Evolutionary conservation across 495 filamentous ascomycete species (phyloP).

Genomic region (Evansstolkia leycettana): DNA sequence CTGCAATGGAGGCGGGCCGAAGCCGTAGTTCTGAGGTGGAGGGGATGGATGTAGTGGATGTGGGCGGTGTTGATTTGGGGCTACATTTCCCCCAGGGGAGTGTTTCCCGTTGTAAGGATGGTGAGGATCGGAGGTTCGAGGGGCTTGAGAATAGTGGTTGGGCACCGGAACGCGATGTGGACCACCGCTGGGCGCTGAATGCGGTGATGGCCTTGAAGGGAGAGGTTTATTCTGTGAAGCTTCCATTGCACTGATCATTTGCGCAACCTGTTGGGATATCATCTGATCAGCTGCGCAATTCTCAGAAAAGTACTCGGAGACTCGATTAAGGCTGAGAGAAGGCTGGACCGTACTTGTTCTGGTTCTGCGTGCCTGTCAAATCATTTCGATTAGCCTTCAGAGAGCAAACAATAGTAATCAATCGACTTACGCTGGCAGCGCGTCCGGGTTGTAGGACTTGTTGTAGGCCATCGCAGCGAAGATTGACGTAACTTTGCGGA

Average conservation of each 20-base stretch:
- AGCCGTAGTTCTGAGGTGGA: constrained; percentile 47
- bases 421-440: constrained; percentile 75
- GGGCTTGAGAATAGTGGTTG: constrained; percentile 12
- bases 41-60: constrained; percentile 38
- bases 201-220: constrained; percentile 16
- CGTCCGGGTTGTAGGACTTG: constrained; percentile 85
- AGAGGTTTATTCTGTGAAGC: constrained; percentile 13
- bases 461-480: constrained; percentile 76
- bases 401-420: too few species aligned
- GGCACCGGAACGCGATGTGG: constrained; percentile 21
- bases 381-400: background rate
- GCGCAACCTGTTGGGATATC: constrained; percentile 32
- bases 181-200: constrained; percentile 11
- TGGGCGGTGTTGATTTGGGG: constrained; percentile 21
- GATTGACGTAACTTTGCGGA: constrained; percentile 16
- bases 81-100: constrained; percentile 1
- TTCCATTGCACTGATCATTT: constrained; percentile 37
- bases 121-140: too few species aligned
- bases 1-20: constrained; percentile 39
- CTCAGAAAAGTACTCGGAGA: background rate
- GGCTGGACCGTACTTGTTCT: constrained; percentile 52
- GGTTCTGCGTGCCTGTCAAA: constrained; percentile 76
- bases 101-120: constrained; percentile 3
- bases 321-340: constrained; percentile 2
- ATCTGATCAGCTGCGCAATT: constrained; percentile 1